Conservation (phyloP, 2,329 filamentous ascomycete species). For the Ophiostoma australiae region DNA sequence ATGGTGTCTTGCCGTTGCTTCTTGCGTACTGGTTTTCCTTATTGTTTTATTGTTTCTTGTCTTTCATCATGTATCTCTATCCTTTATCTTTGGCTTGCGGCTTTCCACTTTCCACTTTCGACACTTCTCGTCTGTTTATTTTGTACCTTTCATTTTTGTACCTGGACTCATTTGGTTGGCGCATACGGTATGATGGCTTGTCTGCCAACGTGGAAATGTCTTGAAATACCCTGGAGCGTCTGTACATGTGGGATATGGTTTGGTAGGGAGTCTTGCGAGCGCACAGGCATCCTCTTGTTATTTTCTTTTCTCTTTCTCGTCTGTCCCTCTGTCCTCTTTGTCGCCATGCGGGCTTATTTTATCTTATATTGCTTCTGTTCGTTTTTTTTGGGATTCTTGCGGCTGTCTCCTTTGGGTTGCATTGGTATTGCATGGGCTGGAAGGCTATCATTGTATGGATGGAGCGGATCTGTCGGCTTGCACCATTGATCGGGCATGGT, state of each 20-base stretch:
- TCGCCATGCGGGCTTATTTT: background rate
- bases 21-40: background rate
- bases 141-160: background rate
- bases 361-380: background rate
- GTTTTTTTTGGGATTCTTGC: background rate
- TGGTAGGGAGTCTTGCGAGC: conserved; percentile 10
- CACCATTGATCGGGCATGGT: background rate
- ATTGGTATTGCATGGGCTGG: conserved; percentile 1
- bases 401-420: conserved; percentile 2
- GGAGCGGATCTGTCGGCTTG: background rate
- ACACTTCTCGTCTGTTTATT: background rate
- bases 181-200: conserved; percentile 15
- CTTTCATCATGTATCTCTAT: background rate
- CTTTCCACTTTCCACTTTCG: background rate
- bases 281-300: background rate
- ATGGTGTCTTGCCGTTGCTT: background rate
- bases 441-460: conserved; percentile 13
- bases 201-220: conserved; percentile 16
- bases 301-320: background rate
- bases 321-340: background rate
- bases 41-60: background rate
- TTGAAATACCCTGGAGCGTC: conserved; percentile 14
- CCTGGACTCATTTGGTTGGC: conserved; percentile 16
- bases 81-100: too few species aligned
- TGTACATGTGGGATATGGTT: conserved; percentile 9